phyloP scores from a whole-genome alignment of 192 early-diverging fungal species.

The Coemansia sp. region DNA sequence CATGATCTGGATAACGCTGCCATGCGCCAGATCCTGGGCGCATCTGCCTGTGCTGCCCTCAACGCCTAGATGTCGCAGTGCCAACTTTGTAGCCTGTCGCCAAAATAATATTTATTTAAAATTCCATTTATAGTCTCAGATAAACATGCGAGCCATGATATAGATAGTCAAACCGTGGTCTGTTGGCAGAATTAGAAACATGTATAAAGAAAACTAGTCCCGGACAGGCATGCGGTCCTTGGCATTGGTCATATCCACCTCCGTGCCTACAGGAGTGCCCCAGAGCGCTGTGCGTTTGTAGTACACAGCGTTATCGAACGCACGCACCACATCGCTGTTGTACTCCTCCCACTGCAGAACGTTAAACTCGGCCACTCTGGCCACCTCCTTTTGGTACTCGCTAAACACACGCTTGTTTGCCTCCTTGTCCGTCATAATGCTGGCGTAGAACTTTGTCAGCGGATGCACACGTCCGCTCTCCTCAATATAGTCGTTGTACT shows the following conservation, averaged over 20 bases:
- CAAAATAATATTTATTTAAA: too few relatives aligned
- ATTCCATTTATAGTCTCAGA: too few relatives aligned
- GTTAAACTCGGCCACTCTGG: slow-evolving; percentile 43
- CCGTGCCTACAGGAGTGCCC: slow-evolving; percentile 38
- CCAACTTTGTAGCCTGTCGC: not conserved
- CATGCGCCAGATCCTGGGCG: slow-evolving; percentile 73
- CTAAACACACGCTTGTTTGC: slow-evolving; percentile 33
- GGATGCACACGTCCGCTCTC: slow-evolving; percentile 43
- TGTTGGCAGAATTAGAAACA: not conserved
- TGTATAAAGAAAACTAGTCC: slow-evolving; percentile 16
- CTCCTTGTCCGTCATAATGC: slow-evolving; percentile 37
- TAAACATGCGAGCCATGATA: too few relatives aligned
- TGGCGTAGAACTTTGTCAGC: slow-evolving; percentile 45
- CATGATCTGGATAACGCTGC: slow-evolving; percentile 52
- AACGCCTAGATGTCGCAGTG: slow-evolving; percentile 19
- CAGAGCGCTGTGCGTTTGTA: slow-evolving; percentile 40
- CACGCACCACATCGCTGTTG: slow-evolving; percentile 10
- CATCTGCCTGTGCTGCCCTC: slow-evolving; percentile 60
- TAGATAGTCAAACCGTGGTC: too few relatives aligned
- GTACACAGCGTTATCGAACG: slow-evolving; percentile 25
- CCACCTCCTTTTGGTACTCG: slow-evolving; percentile 46
- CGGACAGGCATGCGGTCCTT: slow-evolving; percentile 28
- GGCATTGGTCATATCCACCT: slow-evolving; percentile 30
- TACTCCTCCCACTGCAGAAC: slow-evolving; percentile 46
- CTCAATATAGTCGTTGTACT: slow-evolving; percentile 53